phyloP scores from a whole-genome alignment of 2,329 filamentous ascomycete species.

The Trichoderma oligosporum region DNA sequence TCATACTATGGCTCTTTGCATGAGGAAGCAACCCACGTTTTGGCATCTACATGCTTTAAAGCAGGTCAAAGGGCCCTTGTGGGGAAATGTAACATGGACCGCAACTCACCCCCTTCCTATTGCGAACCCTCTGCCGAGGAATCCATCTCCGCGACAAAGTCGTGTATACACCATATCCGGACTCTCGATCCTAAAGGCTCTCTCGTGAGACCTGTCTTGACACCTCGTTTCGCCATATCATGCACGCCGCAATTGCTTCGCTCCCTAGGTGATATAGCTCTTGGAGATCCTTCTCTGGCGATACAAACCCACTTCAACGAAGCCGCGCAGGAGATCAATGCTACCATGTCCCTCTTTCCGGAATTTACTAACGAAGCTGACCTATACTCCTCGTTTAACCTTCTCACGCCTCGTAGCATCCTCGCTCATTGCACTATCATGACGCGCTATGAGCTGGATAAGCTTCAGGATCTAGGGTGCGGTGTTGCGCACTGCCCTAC shows the following conservation, averaged over 20 bases:
- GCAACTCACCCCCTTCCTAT: conserved; percentile 53
- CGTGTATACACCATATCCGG: conserved; percentile 47
- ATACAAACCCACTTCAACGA: conserved; percentile 69
- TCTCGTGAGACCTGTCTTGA: conserved; percentile 50
- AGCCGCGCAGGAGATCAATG: conserved; percentile 55
- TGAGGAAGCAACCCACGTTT: conserved; percentile 51
- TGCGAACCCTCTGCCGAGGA: conserved; percentile 44
- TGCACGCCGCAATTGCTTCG: conserved; percentile 52
- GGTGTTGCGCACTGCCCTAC: conserved; percentile 63
- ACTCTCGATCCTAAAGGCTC: conserved; percentile 41
- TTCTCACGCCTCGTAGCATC: conserved; percentile 55
- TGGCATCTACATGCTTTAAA: conserved; percentile 51
- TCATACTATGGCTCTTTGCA: conserved; percentile 58
- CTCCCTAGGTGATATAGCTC: conserved; percentile 53
- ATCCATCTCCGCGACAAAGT: conserved; percentile 47
- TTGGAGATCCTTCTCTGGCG: conserved; percentile 45
- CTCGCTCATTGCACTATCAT: conserved; percentile 65
- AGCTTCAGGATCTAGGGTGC: conserved; percentile 46
- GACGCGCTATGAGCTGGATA: conserved; percentile 51
- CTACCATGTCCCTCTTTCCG: conserved; percentile 54
- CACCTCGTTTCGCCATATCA: conserved; percentile 59
- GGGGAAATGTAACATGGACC: conserved; percentile 61
- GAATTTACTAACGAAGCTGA: conserved; percentile 55
- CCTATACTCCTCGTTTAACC: conserved; percentile 52
- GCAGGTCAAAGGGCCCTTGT: conserved; percentile 58